Evolutionary conservation across 2,329 filamentous ascomycete genomes (phyloP).

Genomic region (Ophiostoma populinum): DNA sequence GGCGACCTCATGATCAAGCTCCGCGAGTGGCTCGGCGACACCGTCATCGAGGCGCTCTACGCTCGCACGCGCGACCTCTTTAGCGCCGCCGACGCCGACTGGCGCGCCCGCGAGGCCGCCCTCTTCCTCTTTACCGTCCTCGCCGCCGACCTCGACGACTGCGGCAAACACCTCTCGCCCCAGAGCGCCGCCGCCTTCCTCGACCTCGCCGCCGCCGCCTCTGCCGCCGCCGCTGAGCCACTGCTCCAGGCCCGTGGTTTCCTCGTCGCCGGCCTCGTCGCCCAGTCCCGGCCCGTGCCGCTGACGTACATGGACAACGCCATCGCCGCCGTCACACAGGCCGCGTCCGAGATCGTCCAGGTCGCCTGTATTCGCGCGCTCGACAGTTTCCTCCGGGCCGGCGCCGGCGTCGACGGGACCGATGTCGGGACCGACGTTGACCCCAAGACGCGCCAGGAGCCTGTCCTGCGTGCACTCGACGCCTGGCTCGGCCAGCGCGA

Average conservation of each 20-base stretch:
- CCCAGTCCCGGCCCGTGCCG: slow-evolving; percentile 48
- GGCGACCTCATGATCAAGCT: slow-evolving; percentile 86
- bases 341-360: slow-evolving; percentile 64
- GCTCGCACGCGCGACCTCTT: slow-evolving; percentile 63
- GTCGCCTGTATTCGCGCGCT: slow-evolving; percentile 80
- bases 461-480: slow-evolving; percentile 44
- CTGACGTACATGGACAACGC: slow-evolving; percentile 52
- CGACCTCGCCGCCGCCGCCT: slow-evolving; percentile 62
- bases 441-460: slow-evolving; percentile 35
- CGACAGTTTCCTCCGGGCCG: slow-evolving; percentile 41
- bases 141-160: slow-evolving; percentile 73
- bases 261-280: slow-evolving; percentile 65
- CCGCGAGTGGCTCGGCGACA: slow-evolving; percentile 69
- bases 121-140: slow-evolving; percentile 77
- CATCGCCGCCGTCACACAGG: slow-evolving; percentile 56
- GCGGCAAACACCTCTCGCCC: slow-evolving; percentile 50
- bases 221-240: slow-evolving; percentile 49
- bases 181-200: slow-evolving; percentile 59
- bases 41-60: slow-evolving; percentile 62
- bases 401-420: too few species aligned
- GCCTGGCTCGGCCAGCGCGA: slow-evolving; percentile 69
- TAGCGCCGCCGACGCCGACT: slow-evolving; percentile 24
- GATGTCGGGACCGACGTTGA: too few species aligned
- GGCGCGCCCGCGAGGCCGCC: slow-evolving; percentile 58
- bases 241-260: slow-evolving; percentile 78